These are phyloP conservation scores for Trichophyton mentagrophytes DNA, from an alignment of 2,329 filamentous ascomycete genomes.

Conservation along the genomic window DNA sequence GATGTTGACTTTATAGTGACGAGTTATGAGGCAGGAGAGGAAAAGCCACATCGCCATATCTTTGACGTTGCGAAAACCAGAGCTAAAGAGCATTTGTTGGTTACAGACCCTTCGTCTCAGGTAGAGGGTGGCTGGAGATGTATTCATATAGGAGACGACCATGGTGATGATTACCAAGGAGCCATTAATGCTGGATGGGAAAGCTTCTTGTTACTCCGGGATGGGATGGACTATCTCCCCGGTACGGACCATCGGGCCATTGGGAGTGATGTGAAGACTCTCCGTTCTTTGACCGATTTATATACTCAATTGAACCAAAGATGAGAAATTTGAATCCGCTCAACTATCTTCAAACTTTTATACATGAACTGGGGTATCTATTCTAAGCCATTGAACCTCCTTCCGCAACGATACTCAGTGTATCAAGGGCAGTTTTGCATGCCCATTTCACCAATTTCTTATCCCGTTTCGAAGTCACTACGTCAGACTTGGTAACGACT, in stretches of 20 bases:
- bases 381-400: neutral
- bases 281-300: conserved; percentile 7
- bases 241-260: neutral
- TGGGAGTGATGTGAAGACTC: conserved; percentile 4
- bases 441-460: conserved; percentile 39
- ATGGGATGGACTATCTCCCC: conserved; percentile 1
- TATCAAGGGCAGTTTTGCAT: conserved; percentile 29
- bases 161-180: conserved; percentile 29
- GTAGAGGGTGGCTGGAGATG: conserved; percentile 11
- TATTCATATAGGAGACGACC: conserved; percentile 36
- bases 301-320: conserved; percentile 6
- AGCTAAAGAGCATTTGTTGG: conserved; percentile 15
- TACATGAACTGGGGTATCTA: neutral
- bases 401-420: conserved; percentile 25
- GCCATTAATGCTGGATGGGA: conserved; percentile 29
- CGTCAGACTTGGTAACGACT: conserved; percentile 54
- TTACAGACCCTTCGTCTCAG: neutral
- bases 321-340: neutral
- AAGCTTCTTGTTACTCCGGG: conserved; percentile 14
- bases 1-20: conserved; percentile 36
- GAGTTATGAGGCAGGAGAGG: conserved; percentile 35
- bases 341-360: neutral
- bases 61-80: conserved; percentile 28
- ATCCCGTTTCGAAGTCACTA: conserved; percentile 39
- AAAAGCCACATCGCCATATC: conserved; percentile 31